These are phyloP conservation scores for Populus hybrid DNA, from an alignment of 441 rosid species.

Conservation along the genomic window DNA sequence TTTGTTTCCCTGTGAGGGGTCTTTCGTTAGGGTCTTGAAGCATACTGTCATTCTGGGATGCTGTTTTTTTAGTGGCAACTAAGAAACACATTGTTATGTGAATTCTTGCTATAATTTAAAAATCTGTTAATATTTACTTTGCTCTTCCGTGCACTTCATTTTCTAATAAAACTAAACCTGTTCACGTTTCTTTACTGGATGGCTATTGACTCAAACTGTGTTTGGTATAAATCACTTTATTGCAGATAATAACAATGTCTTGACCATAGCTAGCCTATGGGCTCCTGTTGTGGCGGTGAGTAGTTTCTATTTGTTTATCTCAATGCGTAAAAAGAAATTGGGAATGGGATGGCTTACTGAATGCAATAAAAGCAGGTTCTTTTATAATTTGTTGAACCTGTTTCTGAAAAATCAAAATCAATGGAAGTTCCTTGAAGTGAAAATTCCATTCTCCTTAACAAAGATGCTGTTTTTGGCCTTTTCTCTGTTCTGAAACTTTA, in stretches of 20 bases:
- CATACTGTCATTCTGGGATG: background rate
- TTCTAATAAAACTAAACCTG: background rate
- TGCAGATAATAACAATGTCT: constrained; percentile 80
- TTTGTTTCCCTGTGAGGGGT: too few relatives aligned
- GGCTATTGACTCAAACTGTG: background rate
- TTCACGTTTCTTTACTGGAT: background rate
- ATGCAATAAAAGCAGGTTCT: background rate
- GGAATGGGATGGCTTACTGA: constrained; percentile 8
- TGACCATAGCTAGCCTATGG: constrained; percentile 92
- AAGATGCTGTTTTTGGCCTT: background rate
- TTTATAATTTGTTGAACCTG: constrained; percentile 4
- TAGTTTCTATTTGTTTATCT: constrained; percentile 22
- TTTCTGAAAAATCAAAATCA: background rate
- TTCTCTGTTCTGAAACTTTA: background rate
- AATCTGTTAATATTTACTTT: background rate
- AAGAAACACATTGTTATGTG: too few relatives aligned
- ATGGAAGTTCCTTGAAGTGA: background rate
- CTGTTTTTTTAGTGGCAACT: background rate
- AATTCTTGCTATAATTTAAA: background rate
- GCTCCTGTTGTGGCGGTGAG: constrained; percentile 99
- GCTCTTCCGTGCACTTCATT: background rate
- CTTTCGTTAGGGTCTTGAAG: background rate
- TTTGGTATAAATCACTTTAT: constrained; percentile 19
- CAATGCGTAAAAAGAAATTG: background rate
- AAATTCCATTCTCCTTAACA: background rate